Evolutionary conservation across 2,329 filamentous ascomycete genomes (phyloP), one percentile per base, ranked within the genome.

Genomic region (Colletotrichum spinosum): DNA sequence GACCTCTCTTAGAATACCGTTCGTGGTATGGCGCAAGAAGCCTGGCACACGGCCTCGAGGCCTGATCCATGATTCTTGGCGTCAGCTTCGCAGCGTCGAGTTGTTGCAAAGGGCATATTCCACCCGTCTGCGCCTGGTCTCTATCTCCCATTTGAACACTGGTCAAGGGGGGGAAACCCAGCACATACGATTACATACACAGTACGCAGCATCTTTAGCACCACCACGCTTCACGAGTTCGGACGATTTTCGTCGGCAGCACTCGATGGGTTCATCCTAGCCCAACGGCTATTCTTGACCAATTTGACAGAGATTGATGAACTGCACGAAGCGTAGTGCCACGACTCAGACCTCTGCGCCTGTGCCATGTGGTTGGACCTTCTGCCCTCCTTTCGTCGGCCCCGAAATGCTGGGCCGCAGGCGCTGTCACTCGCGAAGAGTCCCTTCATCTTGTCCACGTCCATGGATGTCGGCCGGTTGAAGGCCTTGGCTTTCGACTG

Each of bases 221-320:
- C 17, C 17, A 17, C 17, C 17, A 17, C 17, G 17, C 17, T 17
- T 17, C 17, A 17, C 17, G 37, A 46, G 58, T 65, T 65, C 57
- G 41, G 62, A 65, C 57, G 62, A 37, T 15, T 45, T 48, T 34
- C 25, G 35, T 35, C 41, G 37, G 46, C 15, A 37, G 42, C 46
- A 13, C 12, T 17, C 6, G 13, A 15, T 38, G 10, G 33, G 42
- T 25, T 51, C 15, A 48, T 46, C 41, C 41, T 52, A 51, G 46
- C 17, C 12, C 5, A 9, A 25, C 46, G 61, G 50, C 52, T 62
- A 53, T 65, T 65, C 57, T 49, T 56, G 46, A 57, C 50, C n/a
- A 25, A 7, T 10, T 25, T 52, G 46, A 61, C 15, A 15, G 39
- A 51, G 17, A 39, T 61, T 61, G 37, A 65, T 55, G 35, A 55